Base-by-base conservation (phyloP, 331 rosid species). In the Malus hybrid region DNA sequence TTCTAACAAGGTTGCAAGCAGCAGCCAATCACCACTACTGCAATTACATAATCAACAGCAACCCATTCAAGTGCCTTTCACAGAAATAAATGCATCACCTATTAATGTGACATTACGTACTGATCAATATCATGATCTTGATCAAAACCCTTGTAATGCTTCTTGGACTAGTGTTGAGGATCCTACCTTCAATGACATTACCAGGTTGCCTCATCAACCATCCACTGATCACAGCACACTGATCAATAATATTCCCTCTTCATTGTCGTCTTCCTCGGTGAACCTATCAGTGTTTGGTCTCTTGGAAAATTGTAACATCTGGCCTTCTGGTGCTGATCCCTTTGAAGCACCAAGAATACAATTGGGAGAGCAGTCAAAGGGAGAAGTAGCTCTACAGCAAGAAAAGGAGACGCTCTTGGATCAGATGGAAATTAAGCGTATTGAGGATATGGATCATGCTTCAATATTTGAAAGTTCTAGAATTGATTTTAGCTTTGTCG, bases 401-500 rank as follows among this genome's bases (percentile, higher is more conserved):
- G 85, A 83, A 52, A 76, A 82, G 30, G 75, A 85, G n/a, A 74
- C 70, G 81, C 34, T 39, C 20, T 73, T 80, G 66, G 82, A 50
- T 50, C 48, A 42, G 13, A 0, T 42, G 14, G 48, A 42, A 42
- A 42, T 42, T 42, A 42, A 42, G 48, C 13, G 48, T 42, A 42
- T 42, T 42, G 48, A 42, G 48, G 48, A 42, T 42, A 42, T 10
- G 48, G 14, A 42, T 42, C 48, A 65, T 55, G 66, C 44, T 74
- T 78, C 83, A 66, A 80, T 80, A 7, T 83, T 84, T 33, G 48
- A 78, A 24, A 34, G n/a, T 66, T 79, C 83, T 68, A 79, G 73
- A 82, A 79, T 91, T 78, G 93, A 91, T 67, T 81, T 81, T 84
- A 91, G 87, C 48, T 84, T 87, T 80, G 44, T 82, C 79, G 96